Conservation (phyloP, 148 eudicot genomes). For the Drosera capensis region DNA sequence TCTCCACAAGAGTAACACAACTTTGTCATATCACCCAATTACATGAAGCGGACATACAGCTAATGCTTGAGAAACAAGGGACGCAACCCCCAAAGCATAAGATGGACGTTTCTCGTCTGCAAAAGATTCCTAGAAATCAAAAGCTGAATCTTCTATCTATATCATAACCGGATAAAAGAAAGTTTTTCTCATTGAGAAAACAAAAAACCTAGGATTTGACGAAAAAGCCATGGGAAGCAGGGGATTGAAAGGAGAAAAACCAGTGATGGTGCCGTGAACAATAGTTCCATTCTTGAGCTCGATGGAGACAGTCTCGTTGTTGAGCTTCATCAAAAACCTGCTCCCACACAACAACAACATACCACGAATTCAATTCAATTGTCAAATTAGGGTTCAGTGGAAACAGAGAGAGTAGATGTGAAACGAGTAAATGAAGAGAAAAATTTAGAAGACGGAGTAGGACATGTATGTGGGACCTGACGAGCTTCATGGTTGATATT, state of each 20-base stretch:
- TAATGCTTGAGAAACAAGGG: too few relatives aligned
- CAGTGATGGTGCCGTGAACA: constrained; percentile 74
- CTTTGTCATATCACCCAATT: too few relatives aligned
- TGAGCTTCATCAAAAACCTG: constrained; percentile 76
- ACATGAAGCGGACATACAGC: too few relatives aligned
- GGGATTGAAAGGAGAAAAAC: constrained; percentile 9
- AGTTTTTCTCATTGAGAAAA: too few relatives aligned
- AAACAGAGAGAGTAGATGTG: neutral
- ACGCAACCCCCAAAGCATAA: too few relatives aligned
- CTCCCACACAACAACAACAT: neutral
- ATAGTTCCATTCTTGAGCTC: constrained; percentile 77
- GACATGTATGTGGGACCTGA: constrained; percentile 30
- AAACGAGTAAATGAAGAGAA: neutral
- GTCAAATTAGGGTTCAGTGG: too few relatives aligned
- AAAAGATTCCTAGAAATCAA: too few relatives aligned
- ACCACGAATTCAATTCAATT: constrained; percentile 23
- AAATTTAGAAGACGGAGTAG: constrained; percentile 2
- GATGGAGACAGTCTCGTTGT: constrained; percentile 70
- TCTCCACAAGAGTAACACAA: too few relatives aligned
- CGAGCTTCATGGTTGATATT: constrained; percentile 56
- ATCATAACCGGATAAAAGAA: too few relatives aligned
- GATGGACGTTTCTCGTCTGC: too few relatives aligned
- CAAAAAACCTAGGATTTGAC: too few relatives aligned
- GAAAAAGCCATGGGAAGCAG: neutral
- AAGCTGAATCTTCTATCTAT: too few relatives aligned